phyloP scores from a whole-genome alignment of 1,284 basidiomycete species.

The Lentinus polychrous region DNA sequence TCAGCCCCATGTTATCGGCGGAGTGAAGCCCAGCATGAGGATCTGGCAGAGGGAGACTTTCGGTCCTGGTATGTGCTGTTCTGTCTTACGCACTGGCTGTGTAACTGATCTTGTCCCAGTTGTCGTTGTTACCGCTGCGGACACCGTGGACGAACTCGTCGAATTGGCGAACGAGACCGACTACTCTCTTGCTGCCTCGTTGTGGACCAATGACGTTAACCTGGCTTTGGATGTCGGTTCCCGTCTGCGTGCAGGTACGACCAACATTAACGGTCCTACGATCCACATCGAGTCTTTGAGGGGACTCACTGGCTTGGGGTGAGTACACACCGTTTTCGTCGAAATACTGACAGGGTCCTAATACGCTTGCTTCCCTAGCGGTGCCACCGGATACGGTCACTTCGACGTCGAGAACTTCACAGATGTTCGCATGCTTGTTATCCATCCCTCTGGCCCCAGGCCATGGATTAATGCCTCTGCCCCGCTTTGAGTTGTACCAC shows the following conservation, averaged over 20 bases:
- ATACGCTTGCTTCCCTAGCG: slow-evolving; percentile 24
- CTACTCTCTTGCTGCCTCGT: slow-evolving; percentile 42
- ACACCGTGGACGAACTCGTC: slow-evolving; percentile 44
- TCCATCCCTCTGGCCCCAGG: slow-evolving; percentile 30
- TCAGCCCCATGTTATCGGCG: slow-evolving; percentile 46
- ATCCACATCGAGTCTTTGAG: slow-evolving; percentile 20
- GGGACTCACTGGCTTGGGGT: slow-evolving; percentile 26
- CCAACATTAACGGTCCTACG: slow-evolving; percentile 33
- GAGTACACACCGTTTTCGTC: slow-evolving; percentile 8
- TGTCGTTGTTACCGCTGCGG: slow-evolving; percentile 37
- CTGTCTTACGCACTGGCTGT: neutral
- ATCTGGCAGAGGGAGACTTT: slow-evolving; percentile 53
- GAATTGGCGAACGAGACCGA: slow-evolving; percentile 46
- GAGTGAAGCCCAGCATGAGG: slow-evolving; percentile 40
- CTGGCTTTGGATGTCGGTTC: slow-evolving; percentile 41
- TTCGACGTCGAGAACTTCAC: slow-evolving; percentile 48
- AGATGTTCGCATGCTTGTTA: slow-evolving; percentile 33
- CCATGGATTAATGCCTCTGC: neutral
- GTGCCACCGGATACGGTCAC: slow-evolving; percentile 45
- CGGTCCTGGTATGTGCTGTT: slow-evolving; percentile 40
- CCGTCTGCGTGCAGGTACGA: slow-evolving; percentile 41
- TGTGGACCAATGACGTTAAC: slow-evolving; percentile 47
- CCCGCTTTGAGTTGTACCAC: too few species aligned
- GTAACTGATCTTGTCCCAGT: slow-evolving; percentile 33
- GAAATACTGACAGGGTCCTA: neutral